These are phyloP conservation scores for Hypomyces perniciosus DNA, from an alignment of 2,329 filamentous ascomycete genomes.

Conservation along the genomic window DNA sequence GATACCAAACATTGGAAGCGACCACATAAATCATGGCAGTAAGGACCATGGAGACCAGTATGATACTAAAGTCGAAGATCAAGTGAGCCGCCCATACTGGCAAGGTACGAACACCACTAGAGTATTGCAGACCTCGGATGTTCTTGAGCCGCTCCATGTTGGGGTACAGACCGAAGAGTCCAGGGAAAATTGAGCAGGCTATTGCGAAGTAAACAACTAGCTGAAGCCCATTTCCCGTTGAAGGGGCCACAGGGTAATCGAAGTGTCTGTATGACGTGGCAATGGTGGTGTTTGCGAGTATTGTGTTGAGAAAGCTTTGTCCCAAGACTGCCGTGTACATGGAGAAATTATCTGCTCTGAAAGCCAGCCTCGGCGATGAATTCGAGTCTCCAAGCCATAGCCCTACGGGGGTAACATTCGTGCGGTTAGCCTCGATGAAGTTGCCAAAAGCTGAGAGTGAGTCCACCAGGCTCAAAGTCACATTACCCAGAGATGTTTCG, in stretches of 20 bases:
- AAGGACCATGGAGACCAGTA: conserved; percentile 60
- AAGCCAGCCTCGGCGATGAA: conserved; percentile 59
- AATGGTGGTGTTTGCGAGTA: conserved; percentile 60
- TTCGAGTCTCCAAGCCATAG: conserved; percentile 61
- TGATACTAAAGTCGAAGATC: conserved; percentile 63
- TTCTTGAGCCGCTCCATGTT: conserved; percentile 69
- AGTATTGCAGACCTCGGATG: conserved; percentile 77
- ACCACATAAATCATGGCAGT: conserved; percentile 60
- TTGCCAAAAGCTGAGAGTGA: conserved; percentile 60
- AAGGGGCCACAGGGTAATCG: conserved; percentile 61
- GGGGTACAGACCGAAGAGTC: conserved; percentile 77
- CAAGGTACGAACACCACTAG: conserved; percentile 71
- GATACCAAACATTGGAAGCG: conserved; percentile 61
- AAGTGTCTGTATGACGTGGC: conserved; percentile 64
- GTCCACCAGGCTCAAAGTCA: conserved; percentile 25
- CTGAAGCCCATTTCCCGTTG: conserved; percentile 64
- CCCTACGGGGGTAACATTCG: conserved; percentile 66
- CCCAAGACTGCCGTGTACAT: conserved; percentile 47
- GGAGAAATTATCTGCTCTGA: conserved; percentile 52
- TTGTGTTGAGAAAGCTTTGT: conserved; percentile 55
- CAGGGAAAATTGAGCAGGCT: conserved; percentile 69
- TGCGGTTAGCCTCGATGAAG: conserved; percentile 56
- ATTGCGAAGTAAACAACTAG: conserved; percentile 72
- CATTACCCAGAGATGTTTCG: conserved; percentile 3
- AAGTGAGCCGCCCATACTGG: conserved; percentile 77